Base-by-base conservation (phyloP, 2,329 filamentous ascomycete genomes). In the Apiospora marii region DNA sequence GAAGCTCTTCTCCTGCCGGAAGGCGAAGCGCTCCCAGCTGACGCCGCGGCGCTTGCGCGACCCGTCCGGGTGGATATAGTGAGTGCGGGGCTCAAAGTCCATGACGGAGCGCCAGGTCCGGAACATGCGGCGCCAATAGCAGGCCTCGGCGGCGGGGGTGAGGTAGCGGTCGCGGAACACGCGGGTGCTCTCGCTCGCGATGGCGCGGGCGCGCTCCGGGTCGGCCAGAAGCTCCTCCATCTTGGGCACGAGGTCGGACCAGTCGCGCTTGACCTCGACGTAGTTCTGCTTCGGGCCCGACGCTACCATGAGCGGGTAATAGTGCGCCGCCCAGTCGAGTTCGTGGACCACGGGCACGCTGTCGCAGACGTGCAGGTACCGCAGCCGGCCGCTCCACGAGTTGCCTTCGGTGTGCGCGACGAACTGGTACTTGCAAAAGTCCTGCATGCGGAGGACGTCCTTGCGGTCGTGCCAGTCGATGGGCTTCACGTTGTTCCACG, bases 111-210 rank as follows among this genome's bases (percentile, higher is more conserved):
- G 75, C 76, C 76, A 76, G 58, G 70, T 73, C 6, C 37, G 70
- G 30, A 77, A 74, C 74, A 76, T 74, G 46, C 73, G 73, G 14
- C 87, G 82, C 87, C 87, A 89, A 74, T 89, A 89, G 73, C 87
- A 89, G 3, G 85, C 84, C 78, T 88, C 86, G 1, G 87, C 87
- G 6, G 87, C 86, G 1, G 86, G 86, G 0, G 87, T 88, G 27
- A 89, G 79, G 76, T 89, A 89, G 8, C 85, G 80, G 75, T 89
- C 86, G 3, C 87, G 82, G 75, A 89, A 88, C 22, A 82, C 84
- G 58, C 77, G 77, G 7, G 85, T 82, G 3, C 81, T 83, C 75
- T 88, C 88, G 44, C 83, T 80, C 13, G 87, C 87, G 71, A 90
- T 87, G 43, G 78, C 79, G 75, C 86, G 81, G n/a, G 87, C 86